Evolutionary conservation across 306 rosid genomes (phyloP).

Genomic region (Vigna angularis): DNA sequence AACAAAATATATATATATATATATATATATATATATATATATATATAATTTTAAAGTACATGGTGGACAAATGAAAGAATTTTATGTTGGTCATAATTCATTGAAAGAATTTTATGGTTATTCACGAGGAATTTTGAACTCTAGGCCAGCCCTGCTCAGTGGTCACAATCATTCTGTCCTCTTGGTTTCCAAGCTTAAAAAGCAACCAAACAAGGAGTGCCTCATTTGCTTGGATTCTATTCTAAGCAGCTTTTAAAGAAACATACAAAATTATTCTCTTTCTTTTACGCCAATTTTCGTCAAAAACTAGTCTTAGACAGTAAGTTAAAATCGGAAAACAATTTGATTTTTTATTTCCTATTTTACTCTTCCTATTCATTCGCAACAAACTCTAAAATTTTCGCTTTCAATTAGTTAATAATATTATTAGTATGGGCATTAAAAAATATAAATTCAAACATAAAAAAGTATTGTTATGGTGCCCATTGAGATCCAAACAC

Average conservation of each 20-base stretch:
- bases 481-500: conserved; percentile 25
- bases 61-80: too few relatives aligned
- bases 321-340: not conserved
- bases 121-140: not conserved
- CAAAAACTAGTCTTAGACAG: not conserved
- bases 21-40: too few relatives aligned
- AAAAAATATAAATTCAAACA: not conserved
- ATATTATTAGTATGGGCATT: not conserved
- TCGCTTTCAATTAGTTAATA: too few relatives aligned
- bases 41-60: too few relatives aligned
- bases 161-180: conserved; percentile 11
- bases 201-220: not conserved
- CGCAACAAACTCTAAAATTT: not conserved
- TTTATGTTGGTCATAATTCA: too few relatives aligned
- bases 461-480: not conserved
- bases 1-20: too few relatives aligned
- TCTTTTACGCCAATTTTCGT: conserved; percentile 5
- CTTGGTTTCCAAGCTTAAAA: conserved; percentile 5
- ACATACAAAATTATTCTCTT: not conserved
- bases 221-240: conserved; percentile 13
- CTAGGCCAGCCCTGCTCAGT: not conserved
- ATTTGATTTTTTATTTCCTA: not conserved
- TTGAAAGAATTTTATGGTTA: too few relatives aligned
- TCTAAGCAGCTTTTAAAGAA: conserved; percentile 1
- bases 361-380: not conserved